A percentile compares a stretch with the other conserved stretches of the same genome.
These are phyloP conservation scores for Ceratobasidium theobromae DNA, from an alignment of 1,284 basidiomycete genomes.

Conservation along the genomic window DNA sequence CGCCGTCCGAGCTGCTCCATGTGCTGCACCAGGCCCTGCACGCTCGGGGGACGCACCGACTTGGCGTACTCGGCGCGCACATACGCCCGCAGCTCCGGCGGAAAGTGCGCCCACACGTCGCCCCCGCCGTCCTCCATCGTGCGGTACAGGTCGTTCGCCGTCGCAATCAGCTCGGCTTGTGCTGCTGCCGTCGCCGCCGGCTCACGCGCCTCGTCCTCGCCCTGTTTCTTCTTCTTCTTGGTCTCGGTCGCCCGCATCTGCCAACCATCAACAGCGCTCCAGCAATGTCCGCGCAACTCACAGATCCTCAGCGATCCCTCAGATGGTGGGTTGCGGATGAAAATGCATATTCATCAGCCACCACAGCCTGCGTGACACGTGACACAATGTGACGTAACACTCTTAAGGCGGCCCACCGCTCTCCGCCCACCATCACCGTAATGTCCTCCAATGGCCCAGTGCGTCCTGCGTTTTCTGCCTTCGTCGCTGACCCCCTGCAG, in stretches of 20 bases:
- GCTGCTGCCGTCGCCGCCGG: conserved; percentile 46
- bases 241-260: conserved; percentile 7
- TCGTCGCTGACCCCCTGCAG: conserved; percentile 44
- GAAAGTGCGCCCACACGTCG: conserved; percentile 16
- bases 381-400: conserved; percentile 13
- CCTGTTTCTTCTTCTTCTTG: conserved; percentile 54
- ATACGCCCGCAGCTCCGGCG: conserved; percentile 25
- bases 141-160: conserved; percentile 58
- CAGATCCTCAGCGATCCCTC: background rate
- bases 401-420: background rate
- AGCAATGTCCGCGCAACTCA: background rate
- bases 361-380: no score
- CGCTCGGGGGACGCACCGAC: conserved; percentile 15
- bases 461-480: background rate
- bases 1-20: conserved; percentile 28
- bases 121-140: conserved; percentile 49
- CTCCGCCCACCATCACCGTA: background rate
- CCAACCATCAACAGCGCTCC: no score
- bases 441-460: conserved; percentile 18
- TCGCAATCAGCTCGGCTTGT: conserved; percentile 55
- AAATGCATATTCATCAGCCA: no score
- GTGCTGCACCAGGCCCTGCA: conserved; percentile 16
- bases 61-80: conserved; percentile 31
- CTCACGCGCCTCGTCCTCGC: conserved; percentile 46
- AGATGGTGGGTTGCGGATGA: conserved; percentile 19